Conservation (phyloP, 108 stramenopile species). For the Cyclotella sp. region DNA sequence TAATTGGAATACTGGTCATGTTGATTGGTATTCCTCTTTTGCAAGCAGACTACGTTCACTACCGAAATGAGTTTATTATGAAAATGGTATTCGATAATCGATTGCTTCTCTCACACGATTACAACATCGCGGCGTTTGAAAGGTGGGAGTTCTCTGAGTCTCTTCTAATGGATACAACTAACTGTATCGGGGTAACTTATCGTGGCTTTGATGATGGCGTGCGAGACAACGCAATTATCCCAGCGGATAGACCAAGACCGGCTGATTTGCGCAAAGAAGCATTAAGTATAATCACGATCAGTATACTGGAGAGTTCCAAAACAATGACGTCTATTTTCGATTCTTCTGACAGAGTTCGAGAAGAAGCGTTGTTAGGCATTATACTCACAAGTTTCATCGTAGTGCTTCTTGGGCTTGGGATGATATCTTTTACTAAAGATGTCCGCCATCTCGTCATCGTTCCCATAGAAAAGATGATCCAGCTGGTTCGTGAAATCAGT, state of each 20-base stretch:
- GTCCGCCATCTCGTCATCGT: constrained; percentile 74
- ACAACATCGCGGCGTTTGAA: constrained; percentile 6
- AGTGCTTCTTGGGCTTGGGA: constrained; percentile 60
- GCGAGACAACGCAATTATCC: constrained; percentile 21
- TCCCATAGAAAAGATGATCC: constrained; percentile 80
- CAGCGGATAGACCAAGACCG: constrained; percentile 37
- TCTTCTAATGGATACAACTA: constrained; percentile 34
- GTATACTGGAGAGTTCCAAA: constrained; percentile 1
- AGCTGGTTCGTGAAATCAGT: constrained; percentile 62
- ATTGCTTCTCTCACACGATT: constrained; percentile 25
- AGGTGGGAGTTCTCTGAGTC: constrained; percentile 47
- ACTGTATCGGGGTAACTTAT: constrained; percentile 50
- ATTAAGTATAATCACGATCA: constrained; percentile 35
- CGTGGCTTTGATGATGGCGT: constrained; percentile 44
- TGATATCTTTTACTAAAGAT: constrained; percentile 64
- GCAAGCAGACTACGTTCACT: constrained; percentile 43
- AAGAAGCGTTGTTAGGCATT: constrained; percentile 54
- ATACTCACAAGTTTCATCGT: constrained; percentile 70
- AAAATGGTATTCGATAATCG: constrained; percentile 49
- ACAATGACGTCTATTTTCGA: constrained; percentile 54
- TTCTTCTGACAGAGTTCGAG: constrained; percentile 27
- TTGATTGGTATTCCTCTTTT: constrained; percentile 57
- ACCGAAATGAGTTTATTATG: constrained; percentile 55
- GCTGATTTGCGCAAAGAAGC: constrained; percentile 32
- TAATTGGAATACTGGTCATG: constrained; percentile 60